Base-by-base conservation (phyloP, 2,329 filamentous ascomycete genomes). In the Dissoconium aciculare region DNA sequence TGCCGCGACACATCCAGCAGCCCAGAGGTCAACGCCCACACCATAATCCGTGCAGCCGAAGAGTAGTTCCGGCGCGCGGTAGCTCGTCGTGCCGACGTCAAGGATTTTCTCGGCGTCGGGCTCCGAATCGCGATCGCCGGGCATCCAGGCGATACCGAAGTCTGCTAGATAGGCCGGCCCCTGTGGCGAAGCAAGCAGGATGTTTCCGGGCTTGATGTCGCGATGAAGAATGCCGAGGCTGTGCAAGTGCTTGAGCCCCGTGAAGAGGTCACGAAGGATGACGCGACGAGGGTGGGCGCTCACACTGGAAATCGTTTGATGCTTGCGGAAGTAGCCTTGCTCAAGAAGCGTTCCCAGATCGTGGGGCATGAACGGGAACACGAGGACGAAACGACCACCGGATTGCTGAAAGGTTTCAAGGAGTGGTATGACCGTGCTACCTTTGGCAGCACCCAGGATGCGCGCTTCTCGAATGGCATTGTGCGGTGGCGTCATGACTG, bases 51-150 rank as follows among this genome's bases (percentile, higher is more conserved):
- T 72, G 52, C 85, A 67, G 0, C 84, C 89, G 51, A 98, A 95
- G 5, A 98, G 64, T 1, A 85, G 69, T 50, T 98, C 91, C 0
- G 89, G 89, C 0, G 87, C 71, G 12, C 91, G 74, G 57, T 98
- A 98, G 28, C 79, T 72, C 0, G 85, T 87, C 1, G 87, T 95
- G 19, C 89, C 89, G 15, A 98, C 80, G 52, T 98, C 91, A 5
- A 89, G 76, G 31, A 93, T 78, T 56, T 95, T 95, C 32, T 64
- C 47, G 32, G 71, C 52, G 5, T 62, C 49, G 2, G 71, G 62
- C 51, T 98, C 89, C 10, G 69, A 67, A 3, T 59, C 56, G 4
- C 55, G 41, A 13, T 62, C 56, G 8, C 64, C 54, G n/a, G 19
- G 8, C 8, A n/a, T 23, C 84, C 84, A 94, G 5, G 85, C 73